phyloP scores from a whole-genome alignment of 1,284 basidiomycete genomes.

The Termitomyces sp. region DNA sequence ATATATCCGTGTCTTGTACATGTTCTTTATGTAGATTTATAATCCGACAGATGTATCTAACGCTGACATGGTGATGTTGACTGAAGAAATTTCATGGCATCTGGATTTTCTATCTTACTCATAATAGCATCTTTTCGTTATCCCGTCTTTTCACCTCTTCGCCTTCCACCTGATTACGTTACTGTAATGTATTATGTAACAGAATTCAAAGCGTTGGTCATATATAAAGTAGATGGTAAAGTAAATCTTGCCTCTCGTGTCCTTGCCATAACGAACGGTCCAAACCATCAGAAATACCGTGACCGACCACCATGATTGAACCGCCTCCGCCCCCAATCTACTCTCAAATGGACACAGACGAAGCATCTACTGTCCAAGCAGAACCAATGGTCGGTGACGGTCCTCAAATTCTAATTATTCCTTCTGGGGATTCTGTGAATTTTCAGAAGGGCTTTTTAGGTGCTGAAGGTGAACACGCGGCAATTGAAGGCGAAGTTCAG shows the following conservation, averaged over 20 bases:
- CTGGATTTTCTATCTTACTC: no score
- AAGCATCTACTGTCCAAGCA: slow-evolving; percentile 8
- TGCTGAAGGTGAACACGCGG: slow-evolving; percentile 70
- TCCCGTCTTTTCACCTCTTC: no score
- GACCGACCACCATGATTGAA: slow-evolving; percentile 32
- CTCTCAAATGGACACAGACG: slow-evolving; percentile 34
- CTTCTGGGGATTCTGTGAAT: slow-evolving; percentile 56
- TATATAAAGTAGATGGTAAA: no score
- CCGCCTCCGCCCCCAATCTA: slow-evolving; percentile 40
- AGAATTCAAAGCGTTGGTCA: no score
- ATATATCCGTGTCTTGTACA: background rate
- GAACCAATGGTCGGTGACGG: slow-evolving; percentile 14
- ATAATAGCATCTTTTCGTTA: no score
- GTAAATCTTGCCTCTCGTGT: no score
- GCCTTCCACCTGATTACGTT: no score
- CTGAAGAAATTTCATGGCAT: background rate
- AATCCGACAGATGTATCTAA: background rate
- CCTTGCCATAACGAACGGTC: no score
- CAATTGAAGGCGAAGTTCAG: slow-evolving; percentile 78
- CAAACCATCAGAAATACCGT: background rate
- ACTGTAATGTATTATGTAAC: no score
- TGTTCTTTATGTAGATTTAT: background rate
- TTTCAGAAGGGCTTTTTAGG: slow-evolving; percentile 81
- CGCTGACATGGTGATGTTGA: background rate
- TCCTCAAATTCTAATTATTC: slow-evolving; percentile 64